phyloP scores from a whole-genome alignment of 352 stramenopile genomes.

The Phytophthora chlamydospora region DNA sequence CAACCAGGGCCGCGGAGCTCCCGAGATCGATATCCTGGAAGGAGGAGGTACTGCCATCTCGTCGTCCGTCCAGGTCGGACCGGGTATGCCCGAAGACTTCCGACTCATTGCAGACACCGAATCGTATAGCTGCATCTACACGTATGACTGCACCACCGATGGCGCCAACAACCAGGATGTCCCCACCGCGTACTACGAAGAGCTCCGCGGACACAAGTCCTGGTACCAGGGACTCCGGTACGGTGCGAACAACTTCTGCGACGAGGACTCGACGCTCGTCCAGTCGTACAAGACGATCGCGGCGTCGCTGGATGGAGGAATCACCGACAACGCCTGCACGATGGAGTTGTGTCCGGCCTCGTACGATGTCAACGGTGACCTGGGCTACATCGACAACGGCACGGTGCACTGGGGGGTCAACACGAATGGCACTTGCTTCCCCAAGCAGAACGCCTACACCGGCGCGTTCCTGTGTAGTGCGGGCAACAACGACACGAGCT shows the following conservation, averaged over 20 bases:
- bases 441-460: constrained; percentile 62
- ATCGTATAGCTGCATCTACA: constrained; percentile 51
- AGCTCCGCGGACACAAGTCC: constrained; percentile 51
- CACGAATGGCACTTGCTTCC: constrained; percentile 66
- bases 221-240: constrained; percentile 78
- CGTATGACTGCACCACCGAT: constrained; percentile 39
- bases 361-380: constrained; percentile 56
- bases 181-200: constrained; percentile 45
- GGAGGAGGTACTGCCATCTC: constrained; percentile 82
- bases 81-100: constrained; percentile 67
- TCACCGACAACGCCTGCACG: constrained; percentile 59
- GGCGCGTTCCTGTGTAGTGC: constrained; percentile 64
- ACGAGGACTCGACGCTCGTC: constrained; percentile 16
- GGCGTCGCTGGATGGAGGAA: constrained; percentile 39
- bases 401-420: constrained; percentile 62
- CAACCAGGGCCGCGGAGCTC: constrained; percentile 89
- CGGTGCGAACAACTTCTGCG: constrained; percentile 64
- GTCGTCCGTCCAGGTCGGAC: constrained; percentile 89
- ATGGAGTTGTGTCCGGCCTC: constrained; percentile 48
- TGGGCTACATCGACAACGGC: constrained; percentile 43
- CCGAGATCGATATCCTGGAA: constrained; percentile 97
- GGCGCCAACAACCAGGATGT: constrained; percentile 55
- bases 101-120: constrained; percentile 37
- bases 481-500: constrained; percentile 48
- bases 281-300: constrained; percentile 51